Evolutionary conservation across 805 yeast species (phyloP).

Genomic region (Spathaspora arborariae): DNA sequence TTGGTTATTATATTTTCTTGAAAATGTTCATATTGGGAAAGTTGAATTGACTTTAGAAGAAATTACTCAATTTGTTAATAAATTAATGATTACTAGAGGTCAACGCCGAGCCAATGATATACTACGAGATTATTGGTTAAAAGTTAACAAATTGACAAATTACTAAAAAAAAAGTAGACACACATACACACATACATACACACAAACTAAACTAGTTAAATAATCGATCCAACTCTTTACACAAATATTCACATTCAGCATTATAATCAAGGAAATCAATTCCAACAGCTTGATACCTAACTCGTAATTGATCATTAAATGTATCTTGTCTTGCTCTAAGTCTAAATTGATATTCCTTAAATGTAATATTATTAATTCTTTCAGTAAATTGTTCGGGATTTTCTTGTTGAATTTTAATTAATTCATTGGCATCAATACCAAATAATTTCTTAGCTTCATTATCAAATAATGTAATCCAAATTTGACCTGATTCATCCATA

Average conservation of each 20-base stretch:
- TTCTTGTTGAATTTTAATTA: conserved; percentile 41
- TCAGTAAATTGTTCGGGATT: conserved; percentile 40
- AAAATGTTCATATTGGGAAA: conserved; percentile 10
- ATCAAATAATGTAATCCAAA: conserved; percentile 87
- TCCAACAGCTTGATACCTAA: conserved; percentile 66
- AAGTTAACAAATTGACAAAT: conserved; percentile 52
- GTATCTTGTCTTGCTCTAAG: conserved; percentile 79
- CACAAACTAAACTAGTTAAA: conserved; percentile 6
- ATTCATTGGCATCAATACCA: conserved; percentile 62
- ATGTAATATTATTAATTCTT: conserved; percentile 46
- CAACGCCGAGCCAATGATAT: conserved; percentile 56
- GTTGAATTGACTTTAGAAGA: conserved; percentile 26
- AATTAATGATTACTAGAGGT: conserved; percentile 61
- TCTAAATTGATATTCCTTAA: conserved; percentile 71
- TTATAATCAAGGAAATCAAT: conserved; percentile 51
- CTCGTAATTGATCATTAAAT: conserved; percentile 73
- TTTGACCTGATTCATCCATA: conserved; percentile 76
- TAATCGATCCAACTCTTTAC: conserved; percentile 38
- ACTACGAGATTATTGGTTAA: conserved; percentile 62
- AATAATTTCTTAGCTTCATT: conserved; percentile 71
- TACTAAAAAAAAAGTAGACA: conserved; percentile 15
- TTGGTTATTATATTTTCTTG: conserved; percentile 34
- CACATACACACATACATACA: conserved; percentile 2
- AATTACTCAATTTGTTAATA: conserved; percentile 42
- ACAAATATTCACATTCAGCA: conserved; percentile 58